phyloP scores from a whole-genome alignment of 257 asterid species.

The Ilex aquifolium region DNA sequence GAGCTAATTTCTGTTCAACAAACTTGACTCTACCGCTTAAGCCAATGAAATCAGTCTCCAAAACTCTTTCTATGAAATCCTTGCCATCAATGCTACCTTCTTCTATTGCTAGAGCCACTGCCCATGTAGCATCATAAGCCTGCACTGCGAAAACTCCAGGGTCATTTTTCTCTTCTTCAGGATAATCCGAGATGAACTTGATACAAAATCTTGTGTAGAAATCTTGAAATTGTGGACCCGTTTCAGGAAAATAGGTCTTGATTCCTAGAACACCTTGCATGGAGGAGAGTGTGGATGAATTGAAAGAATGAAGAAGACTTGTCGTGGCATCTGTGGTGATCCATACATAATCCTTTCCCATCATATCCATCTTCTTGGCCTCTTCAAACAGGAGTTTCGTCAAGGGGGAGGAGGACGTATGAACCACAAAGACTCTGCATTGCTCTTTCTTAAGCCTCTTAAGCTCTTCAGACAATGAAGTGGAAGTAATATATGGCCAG shows the following conservation, averaged over 20 bases:
- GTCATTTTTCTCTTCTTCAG: constrained; percentile 22
- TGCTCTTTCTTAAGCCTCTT: constrained; percentile 18
- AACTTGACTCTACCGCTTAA: constrained; percentile 25
- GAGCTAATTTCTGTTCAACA: constrained; percentile 12
- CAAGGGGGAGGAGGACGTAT: constrained; percentile 13
- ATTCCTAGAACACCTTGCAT: constrained; percentile 36
- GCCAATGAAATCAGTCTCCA: constrained; percentile 8
- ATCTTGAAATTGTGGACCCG: constrained; percentile 8
- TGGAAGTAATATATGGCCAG: constrained; percentile 7
- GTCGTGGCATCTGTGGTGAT: constrained; percentile 24
- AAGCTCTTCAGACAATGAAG: constrained; percentile 19
- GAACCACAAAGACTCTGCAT: constrained; percentile 35
- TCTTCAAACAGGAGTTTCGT: constrained; percentile 13
- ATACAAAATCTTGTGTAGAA: constrained; percentile 11
- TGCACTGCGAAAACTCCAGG: constrained; percentile 25
- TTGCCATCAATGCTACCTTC: background rate
- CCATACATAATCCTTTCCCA: constrained; percentile 34
- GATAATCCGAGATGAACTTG: constrained; percentile 10
- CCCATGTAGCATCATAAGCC: constrained; percentile 26
- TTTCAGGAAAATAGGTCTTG: constrained; percentile 2
- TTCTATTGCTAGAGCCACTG: constrained; percentile 21
- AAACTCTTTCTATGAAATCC: constrained; percentile 7
- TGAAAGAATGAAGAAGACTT: constrained; percentile 24
- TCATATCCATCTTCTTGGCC: constrained; percentile 32
- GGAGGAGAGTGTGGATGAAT: constrained; percentile 10